Evolutionary conservation across 768 basidiomycete species (phyloP), one percentile per base, ranked within the genome.

Genomic region (Trametes cubensis): DNA sequence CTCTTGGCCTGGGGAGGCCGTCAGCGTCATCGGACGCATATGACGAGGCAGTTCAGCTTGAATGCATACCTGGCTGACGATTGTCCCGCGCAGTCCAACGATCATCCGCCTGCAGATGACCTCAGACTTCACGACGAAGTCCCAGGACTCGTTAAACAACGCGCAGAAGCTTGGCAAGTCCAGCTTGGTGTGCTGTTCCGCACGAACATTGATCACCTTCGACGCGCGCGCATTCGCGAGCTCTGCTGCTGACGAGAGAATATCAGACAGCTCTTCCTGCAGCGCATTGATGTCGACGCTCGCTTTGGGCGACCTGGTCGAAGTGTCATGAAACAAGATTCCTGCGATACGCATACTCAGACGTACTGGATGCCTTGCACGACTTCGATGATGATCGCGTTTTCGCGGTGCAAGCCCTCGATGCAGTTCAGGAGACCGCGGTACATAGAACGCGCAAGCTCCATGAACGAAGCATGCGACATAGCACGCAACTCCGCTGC

Each of bases 1-100:
- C 83, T 76, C 76, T 95, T 95, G 6, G 95, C 92, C 88, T 95
- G 67, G n/a, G n/a, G n/a, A n/a, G n/a, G n/a, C n/a, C n/a, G n/a
- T n/a, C n/a, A n/a, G n/a, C n/a, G n/a, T n/a, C n/a, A n/a, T n/a
- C n/a, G n/a, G n/a, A n/a, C n/a, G n/a, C n/a, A n/a, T n/a, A n/a
- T n/a, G n/a, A n/a, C n/a, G n/a, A n/a, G n/a, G n/a, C n/a, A n/a
- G 45, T 46, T 2, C 70, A 75, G 17, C 38, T 25, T 15, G 17
- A 11, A 17, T 7, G 58, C 69, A 11, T 41, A 90, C 90, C 81
- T 96, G 95, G 55, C 86, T 81, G 46, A 95, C 86, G 53, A 94
- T 83, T 2, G 86, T 90, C 5, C 95, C 95, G 60, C 97, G 79
- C 34, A 98, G 78, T 6, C 93, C 90, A 58, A 98, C 92, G 60